phyloP scores from a whole-genome alignment of 2,329 filamentous ascomycete genomes.

The Fusarium pseudocircinatum region DNA sequence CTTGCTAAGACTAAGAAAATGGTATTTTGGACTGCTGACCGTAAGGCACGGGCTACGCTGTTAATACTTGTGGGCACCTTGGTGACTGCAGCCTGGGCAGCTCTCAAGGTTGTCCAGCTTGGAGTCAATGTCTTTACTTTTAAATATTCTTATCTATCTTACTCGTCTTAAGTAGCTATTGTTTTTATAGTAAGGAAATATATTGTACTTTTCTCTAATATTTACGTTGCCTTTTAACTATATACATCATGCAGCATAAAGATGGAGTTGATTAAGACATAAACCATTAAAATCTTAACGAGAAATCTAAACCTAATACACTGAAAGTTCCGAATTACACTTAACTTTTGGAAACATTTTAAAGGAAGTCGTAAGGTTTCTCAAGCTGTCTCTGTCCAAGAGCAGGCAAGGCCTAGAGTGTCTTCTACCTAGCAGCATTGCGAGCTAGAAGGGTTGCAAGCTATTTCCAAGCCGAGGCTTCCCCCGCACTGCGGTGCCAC shows the following conservation, averaged over 20 bases:
- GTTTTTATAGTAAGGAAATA: rapidly evolving
- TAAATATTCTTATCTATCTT: not conserved
- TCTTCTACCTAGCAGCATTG: not conserved
- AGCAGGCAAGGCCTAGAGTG: rapidly evolving
- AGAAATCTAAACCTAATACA: rapidly evolving
- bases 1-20: not conserved
- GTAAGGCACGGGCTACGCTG: not conserved
- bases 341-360: rapidly evolving
- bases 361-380: too few species aligned
- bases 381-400: rapidly evolving
- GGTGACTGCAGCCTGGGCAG: rapidly evolving
- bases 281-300: too few species aligned
- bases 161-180: not conserved
- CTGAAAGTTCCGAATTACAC: rapidly evolving
- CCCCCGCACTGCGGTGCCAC: not conserved
- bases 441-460: rapidly evolving
- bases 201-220: rapidly evolving
- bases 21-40: not conserved
- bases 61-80: not conserved
- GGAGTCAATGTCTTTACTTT: not conserved
- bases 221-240: rapidly evolving
- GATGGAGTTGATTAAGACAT: too few species aligned
- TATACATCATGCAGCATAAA: too few species aligned
- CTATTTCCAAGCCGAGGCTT: not conserved
- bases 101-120: rapidly evolving